Conservation (phyloP, 2,329 filamentous ascomycete genomes). For the Cryphonectria japonica region DNA sequence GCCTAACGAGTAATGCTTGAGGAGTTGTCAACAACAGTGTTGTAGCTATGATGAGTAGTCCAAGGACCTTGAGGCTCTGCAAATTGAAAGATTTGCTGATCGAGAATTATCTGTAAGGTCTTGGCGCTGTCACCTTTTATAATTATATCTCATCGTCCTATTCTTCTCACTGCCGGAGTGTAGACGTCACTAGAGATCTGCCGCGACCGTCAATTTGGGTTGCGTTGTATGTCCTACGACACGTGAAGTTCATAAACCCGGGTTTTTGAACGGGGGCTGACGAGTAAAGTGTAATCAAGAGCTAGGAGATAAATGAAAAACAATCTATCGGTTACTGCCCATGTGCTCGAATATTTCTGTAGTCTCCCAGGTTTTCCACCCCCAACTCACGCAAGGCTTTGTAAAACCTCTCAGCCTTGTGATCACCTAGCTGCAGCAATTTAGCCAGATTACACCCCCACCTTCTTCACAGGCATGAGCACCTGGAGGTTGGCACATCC, state of each 20-base stretch:
- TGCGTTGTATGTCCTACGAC: neutral
- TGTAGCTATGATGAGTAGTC: neutral
- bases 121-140: neutral
- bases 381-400: neutral
- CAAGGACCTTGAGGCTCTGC: constrained; percentile 18
- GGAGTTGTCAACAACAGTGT: neutral
- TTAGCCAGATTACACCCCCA: neutral
- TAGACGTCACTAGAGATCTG: neutral
- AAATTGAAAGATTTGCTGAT: constrained; percentile 1
- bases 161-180: neutral
- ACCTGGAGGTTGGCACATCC: neutral
- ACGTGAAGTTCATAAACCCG: neutral
- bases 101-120: neutral
- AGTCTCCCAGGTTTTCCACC: neutral
- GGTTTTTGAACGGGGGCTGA: neutral
- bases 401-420: neutral
- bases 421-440: neutral
- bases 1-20: neutral
- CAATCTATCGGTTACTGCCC: constrained; percentile 17
- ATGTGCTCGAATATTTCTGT: neutral
- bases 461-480: neutral
- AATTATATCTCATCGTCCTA: neutral
- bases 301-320: constrained; percentile 17
- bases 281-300: constrained; percentile 7
- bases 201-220: constrained; percentile 6